These are phyloP conservation scores for Solanum verrucosum DNA, from an alignment of 257 asterid genomes.

Conservation along the genomic window DNA sequence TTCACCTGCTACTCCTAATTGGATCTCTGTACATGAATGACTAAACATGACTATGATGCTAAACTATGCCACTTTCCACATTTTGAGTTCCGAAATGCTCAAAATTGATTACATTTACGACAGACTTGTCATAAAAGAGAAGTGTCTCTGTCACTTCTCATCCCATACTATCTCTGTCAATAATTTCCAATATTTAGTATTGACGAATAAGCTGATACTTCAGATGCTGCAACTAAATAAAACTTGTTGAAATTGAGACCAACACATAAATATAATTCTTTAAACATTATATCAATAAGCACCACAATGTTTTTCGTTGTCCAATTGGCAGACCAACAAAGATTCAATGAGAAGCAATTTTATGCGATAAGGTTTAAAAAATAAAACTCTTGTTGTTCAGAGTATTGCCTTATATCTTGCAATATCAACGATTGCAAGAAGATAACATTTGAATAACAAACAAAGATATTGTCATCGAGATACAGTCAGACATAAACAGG, in stretches of 20 bases:
- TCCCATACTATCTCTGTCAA: background rate
- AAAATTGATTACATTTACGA: background rate
- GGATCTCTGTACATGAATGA: background rate
- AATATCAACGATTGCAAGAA: background rate
- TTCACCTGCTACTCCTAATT: background rate
- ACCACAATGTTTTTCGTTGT: background rate
- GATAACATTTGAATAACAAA: background rate
- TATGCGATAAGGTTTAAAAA: background rate
- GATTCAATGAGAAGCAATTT: background rate
- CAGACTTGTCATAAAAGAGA: background rate
- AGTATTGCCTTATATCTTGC: background rate
- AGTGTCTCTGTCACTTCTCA: background rate
- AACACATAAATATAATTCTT: background rate
- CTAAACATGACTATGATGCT: background rate
- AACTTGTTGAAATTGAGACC: background rate
- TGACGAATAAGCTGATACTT: background rate
- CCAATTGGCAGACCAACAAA: background rate
- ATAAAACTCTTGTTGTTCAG: background rate
- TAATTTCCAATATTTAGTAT: background rate
- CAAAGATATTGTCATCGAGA: background rate
- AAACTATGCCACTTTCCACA: background rate
- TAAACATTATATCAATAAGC: background rate
- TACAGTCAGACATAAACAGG: background rate
- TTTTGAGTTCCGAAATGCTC: background rate
- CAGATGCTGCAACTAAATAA: background rate